Evolutionary conservation across 768 basidiomycete species (phyloP).

Genomic region (Lactarius indigo): DNA sequence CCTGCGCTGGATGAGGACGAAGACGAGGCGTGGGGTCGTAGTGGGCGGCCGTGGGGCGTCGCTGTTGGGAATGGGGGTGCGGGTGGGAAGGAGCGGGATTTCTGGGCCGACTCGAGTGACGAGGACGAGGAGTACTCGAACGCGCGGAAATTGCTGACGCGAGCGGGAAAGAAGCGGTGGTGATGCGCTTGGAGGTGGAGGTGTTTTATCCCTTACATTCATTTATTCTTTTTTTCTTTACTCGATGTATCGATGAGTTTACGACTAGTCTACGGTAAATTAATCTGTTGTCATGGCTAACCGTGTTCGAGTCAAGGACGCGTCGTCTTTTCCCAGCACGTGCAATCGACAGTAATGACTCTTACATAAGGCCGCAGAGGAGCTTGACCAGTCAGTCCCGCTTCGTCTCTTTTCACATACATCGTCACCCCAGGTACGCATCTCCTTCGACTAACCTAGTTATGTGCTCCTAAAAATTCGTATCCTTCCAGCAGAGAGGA

Average conservation of each 20-base stretch:
- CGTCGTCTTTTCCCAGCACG: constrained; percentile 21
- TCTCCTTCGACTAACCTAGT: not conserved
- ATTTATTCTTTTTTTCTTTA: not conserved
- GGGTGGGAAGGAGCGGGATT: constrained; percentile 29
- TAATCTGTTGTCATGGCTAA: not conserved
- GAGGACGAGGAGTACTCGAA: constrained; percentile 62
- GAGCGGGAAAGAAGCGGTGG: constrained; percentile 42
- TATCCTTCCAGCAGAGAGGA: too few relatives aligned
- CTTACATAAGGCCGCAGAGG: constrained; percentile 7
- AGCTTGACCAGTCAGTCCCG: constrained; percentile 8
- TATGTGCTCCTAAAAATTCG: not conserved
- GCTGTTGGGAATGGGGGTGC: constrained; percentile 26
- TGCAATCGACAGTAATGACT: not conserved
- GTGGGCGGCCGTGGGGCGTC: constrained; percentile 19
- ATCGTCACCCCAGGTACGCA: not conserved
- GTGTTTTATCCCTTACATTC: not conserved
- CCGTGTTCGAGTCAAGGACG: not conserved
- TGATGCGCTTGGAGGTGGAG: constrained; percentile 10
- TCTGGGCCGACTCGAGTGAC: constrained; percentile 76
- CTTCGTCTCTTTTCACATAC: constrained; percentile 8
- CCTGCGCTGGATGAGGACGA: constrained; percentile 54
- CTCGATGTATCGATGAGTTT: not conserved
- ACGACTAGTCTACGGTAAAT: constrained; percentile 5
- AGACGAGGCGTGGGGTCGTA: constrained; percentile 24
- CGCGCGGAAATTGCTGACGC: constrained; percentile 52